phyloP scores from a whole-genome alignment of 805 yeast species.

The Candida silvatica region DNA sequence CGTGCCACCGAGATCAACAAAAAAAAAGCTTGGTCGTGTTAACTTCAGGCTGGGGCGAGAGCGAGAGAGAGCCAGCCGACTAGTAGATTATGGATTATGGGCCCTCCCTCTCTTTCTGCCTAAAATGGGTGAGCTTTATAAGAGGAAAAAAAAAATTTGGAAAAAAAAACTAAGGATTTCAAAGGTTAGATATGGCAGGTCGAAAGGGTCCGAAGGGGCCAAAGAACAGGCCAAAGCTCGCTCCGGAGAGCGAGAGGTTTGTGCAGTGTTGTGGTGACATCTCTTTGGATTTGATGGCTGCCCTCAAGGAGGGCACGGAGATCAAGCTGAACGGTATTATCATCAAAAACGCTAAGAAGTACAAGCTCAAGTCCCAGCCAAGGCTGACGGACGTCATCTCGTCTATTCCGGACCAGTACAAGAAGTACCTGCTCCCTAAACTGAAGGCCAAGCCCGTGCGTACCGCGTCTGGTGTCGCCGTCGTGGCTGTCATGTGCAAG shows the following conservation, averaged over 20 bases:
- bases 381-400: conserved; percentile 89
- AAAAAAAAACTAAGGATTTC: neutral
- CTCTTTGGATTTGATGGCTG: conserved; percentile 74
- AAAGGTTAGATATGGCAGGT: neutral
- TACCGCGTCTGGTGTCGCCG: conserved; percentile 98
- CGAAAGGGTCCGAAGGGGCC: conserved; percentile 27
- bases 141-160: too few relatives aligned
- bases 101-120: too few relatives aligned
- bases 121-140: too few relatives aligned
- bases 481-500: conserved; percentile 98
- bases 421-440: conserved; percentile 84
- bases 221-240: conserved; percentile 52
- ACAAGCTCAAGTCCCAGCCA: conserved; percentile 87
- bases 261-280: conserved; percentile 90
- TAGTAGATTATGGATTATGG: too few relatives aligned
- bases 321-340: conserved; percentile 88
- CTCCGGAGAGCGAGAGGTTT: conserved; percentile 91
- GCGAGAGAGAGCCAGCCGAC: too few relatives aligned
- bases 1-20: neutral
- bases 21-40: neutral
- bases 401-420: conserved; percentile 93
- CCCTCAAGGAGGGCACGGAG: conserved; percentile 60
- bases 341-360: conserved; percentile 77
- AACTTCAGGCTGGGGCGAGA: too few relatives aligned
- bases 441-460: conserved; percentile 97